Evolutionary conservation across 1,284 basidiomycete species (phyloP).

Genomic region (Ustilago tritici): DNA sequence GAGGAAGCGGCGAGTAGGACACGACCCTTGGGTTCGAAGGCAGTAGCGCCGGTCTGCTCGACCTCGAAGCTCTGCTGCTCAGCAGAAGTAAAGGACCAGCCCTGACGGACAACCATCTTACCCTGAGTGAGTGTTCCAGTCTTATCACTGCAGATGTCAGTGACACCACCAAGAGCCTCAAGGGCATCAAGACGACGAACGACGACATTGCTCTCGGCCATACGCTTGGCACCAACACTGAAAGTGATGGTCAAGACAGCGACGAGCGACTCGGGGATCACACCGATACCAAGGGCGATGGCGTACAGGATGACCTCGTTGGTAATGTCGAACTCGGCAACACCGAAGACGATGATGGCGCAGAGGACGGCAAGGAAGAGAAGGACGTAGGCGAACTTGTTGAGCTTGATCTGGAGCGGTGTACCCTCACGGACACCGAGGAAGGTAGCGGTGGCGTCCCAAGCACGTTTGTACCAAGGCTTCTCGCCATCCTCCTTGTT

Average conservation of each 20-base stretch:
- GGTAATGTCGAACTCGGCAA: slow-evolving; percentile 70
- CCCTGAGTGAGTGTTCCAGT: slow-evolving; percentile 66
- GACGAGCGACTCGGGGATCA: slow-evolving; percentile 70
- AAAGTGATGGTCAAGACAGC: slow-evolving; percentile 69
- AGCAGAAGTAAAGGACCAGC: slow-evolving; percentile 42
- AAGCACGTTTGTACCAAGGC: slow-evolving; percentile 48
- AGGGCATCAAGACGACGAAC: slow-evolving; percentile 64
- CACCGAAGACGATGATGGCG: slow-evolving; percentile 72
- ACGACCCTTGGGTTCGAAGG: slow-evolving; percentile 55
- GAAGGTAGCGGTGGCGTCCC: slow-evolving; percentile 57
- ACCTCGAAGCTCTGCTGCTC: slow-evolving; percentile 44
- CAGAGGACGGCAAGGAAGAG: slow-evolving; percentile 75
- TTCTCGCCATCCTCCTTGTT: slow-evolving; percentile 22
- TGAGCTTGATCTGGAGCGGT: slow-evolving; percentile 77
- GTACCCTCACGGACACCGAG: slow-evolving; percentile 73
- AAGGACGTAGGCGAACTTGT: slow-evolving; percentile 76
- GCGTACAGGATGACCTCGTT: slow-evolving; percentile 73
- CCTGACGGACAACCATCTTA: slow-evolving; percentile 63
- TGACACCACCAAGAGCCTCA: slow-evolving; percentile 62
- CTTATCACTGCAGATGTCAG: slow-evolving; percentile 62
- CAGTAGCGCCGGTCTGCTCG: slow-evolving; percentile 54
- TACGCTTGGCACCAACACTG: slow-evolving; percentile 63
- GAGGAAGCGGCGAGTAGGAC: slow-evolving; percentile 24
- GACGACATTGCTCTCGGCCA: slow-evolving; percentile 63
- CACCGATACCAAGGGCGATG: slow-evolving; percentile 65